These are phyloP conservation scores for Daldinia concentrica DNA, from an alignment of 495 filamentous ascomycete species.

Conservation along the genomic window DNA sequence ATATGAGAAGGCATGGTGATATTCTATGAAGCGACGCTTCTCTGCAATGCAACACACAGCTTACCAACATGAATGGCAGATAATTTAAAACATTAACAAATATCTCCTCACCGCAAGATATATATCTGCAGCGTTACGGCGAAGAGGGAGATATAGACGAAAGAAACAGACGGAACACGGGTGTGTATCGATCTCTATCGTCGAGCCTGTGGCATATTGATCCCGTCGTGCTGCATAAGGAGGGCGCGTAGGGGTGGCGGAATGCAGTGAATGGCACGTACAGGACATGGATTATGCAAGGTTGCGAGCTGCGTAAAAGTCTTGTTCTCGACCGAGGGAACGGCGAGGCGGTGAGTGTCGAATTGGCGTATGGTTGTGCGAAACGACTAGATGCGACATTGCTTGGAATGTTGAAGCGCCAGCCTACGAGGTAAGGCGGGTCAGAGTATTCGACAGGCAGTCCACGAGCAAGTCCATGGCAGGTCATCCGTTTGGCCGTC, in stretches of 20 bases:
- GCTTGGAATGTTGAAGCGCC: conserved; percentile 38
- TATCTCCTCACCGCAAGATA: conserved; percentile 39
- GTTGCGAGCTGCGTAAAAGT: conserved; percentile 29
- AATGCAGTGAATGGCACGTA: conserved; percentile 13
- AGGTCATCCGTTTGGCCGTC: conserved; percentile 43
- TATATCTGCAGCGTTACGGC: conserved; percentile 27
- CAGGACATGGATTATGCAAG: conserved; percentile 22
- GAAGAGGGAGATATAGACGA: conserved; percentile 4
- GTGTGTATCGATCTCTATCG: background rate
- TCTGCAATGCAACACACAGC: conserved; percentile 31
- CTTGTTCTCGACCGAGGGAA: conserved; percentile 19
- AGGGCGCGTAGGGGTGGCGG: conserved; percentile 13
- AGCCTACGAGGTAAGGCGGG: conserved; percentile 30
- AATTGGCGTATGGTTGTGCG: conserved; percentile 39
- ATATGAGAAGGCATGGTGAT: conserved; percentile 24
- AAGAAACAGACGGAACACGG: conserved; percentile 13
- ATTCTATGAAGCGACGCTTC: conserved; percentile 34
- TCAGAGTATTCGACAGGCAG: conserved; percentile 6
- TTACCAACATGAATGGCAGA: conserved; percentile 16
- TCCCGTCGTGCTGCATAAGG: conserved; percentile 23
- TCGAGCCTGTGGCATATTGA: conserved; percentile 16
- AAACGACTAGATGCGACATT: conserved; percentile 32
- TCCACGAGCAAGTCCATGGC: conserved; percentile 15
- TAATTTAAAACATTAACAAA: conserved; percentile 11
- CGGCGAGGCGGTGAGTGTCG: conserved; percentile 40